Conservation (phyloP, 345 rosid species). For the Brassica juncea region DNA sequence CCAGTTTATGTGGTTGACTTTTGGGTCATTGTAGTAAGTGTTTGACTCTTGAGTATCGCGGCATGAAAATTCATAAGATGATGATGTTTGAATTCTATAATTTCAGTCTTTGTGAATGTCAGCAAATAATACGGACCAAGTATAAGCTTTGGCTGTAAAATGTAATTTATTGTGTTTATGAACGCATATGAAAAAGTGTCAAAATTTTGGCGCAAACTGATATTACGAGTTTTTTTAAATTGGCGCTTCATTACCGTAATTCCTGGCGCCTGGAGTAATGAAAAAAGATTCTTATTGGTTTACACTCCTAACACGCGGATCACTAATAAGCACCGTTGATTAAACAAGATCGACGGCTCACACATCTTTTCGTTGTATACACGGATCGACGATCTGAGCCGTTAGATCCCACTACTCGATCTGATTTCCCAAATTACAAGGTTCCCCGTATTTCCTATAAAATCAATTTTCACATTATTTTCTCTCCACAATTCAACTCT, state of each 20-base stretch:
- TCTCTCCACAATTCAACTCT: neutral
- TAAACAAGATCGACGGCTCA: conserved; percentile 3
- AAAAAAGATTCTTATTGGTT: conserved; percentile 15
- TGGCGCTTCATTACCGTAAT: conserved; percentile 15
- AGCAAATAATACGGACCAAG: neutral
- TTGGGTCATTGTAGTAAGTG: neutral
- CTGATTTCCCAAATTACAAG: neutral
- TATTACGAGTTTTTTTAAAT: neutral
- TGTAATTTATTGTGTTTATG: neutral
- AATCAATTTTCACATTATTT: neutral
- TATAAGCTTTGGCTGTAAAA: neutral
- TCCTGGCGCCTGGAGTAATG: conserved; percentile 9
- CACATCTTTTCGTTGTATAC: neutral
- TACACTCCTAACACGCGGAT: neutral
- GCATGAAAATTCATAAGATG: neutral
- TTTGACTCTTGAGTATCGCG: neutral
- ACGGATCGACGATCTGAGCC: conserved; percentile 29
- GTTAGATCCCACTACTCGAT: conserved; percentile 21
- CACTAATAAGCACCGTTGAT: neutral
- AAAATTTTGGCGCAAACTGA: neutral
- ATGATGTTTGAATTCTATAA: neutral
- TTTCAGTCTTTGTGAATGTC: neutral
- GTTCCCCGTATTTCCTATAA: conserved; percentile 13
- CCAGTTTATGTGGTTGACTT: neutral
- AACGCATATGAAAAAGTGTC: neutral